phyloP scores from a whole-genome alignment of 768 basidiomycete genomes.

The Bullera alba region DNA sequence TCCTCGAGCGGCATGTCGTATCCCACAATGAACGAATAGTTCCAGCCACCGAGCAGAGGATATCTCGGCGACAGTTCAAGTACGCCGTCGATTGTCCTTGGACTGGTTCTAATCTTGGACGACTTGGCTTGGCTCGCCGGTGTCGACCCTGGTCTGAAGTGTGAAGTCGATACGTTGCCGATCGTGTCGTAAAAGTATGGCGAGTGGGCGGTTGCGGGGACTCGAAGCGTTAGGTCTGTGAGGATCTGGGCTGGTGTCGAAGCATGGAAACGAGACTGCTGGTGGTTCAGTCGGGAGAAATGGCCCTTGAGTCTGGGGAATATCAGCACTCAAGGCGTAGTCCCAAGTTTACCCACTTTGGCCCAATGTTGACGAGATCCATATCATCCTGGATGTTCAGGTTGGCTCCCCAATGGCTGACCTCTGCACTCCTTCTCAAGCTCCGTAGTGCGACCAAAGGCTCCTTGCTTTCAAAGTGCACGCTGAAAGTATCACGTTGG shows the following conservation, averaged over 20 bases:
- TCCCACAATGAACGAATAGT: conserved; percentile 87
- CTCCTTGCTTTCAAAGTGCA: conserved; percentile 77
- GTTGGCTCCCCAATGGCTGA: conserved; percentile 96
- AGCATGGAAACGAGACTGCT: conserved; percentile 64
- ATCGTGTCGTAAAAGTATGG: conserved; percentile 86
- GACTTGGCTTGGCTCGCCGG: conserved; percentile 11
- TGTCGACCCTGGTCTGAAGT: conserved; percentile 56
- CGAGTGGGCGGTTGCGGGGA: conserved; percentile 73
- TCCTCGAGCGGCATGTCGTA: conserved; percentile 78
- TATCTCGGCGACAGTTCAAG: conserved; percentile 84
- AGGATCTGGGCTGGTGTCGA: conserved; percentile 59
- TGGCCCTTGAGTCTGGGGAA: conserved; percentile 84
- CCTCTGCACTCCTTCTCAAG: conserved; percentile 71
- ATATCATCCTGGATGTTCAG: conserved; percentile 88
- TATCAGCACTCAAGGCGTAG: not conserved
- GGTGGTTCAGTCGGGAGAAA: conserved; percentile 85
- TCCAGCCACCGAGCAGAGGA: conserved; percentile 94
- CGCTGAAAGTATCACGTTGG: conserved; percentile 57
- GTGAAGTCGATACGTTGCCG: conserved; percentile 94
- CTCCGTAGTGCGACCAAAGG: conserved; percentile 70
- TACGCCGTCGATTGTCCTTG: conserved; percentile 50
- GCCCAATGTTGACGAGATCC: conserved; percentile 78
- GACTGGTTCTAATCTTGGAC: conserved; percentile 13
- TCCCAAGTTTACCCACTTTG: conserved; percentile 56
- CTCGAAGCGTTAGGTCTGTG: conserved; percentile 63